A percentile compares a stretch with the other conserved stretches of the same genome.
phyloP scores from a whole-genome alignment of 1,284 basidiomycete genomes.

The Ganoderma resinaceum region DNA sequence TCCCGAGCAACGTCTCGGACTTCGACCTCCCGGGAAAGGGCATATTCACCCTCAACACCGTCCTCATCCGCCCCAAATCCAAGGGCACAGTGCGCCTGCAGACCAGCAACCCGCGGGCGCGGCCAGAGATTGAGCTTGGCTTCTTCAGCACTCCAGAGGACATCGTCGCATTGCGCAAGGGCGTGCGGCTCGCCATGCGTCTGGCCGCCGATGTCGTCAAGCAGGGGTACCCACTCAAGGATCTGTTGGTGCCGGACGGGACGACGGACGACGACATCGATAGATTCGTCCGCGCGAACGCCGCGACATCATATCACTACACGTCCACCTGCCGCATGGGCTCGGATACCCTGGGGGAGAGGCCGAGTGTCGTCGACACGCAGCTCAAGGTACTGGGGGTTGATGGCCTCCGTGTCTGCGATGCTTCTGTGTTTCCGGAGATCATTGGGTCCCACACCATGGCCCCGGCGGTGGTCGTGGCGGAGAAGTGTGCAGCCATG shows the following conservation, averaged over 20 bases:
- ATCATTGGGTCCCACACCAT: constrained; percentile 45
- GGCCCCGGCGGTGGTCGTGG: constrained; percentile 44
- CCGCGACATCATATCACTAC: constrained; percentile 45
- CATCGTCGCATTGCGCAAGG: constrained; percentile 33
- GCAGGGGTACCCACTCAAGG: constrained; percentile 41
- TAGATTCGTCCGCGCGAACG: constrained; percentile 34
- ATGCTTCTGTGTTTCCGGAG: constrained; percentile 49
- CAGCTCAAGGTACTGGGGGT: constrained; percentile 57
- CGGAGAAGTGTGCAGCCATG: constrained; percentile 43
- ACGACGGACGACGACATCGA: constrained; percentile 35
- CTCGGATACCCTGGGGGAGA: constrained; percentile 33
- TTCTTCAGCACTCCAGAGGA: constrained; percentile 39
- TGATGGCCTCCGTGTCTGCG: constrained; percentile 46
- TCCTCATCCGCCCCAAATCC: constrained; percentile 42
- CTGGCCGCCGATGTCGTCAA: constrained; percentile 40
- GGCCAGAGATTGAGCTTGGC: constrained; percentile 41
- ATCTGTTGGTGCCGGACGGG: constrained; percentile 39
- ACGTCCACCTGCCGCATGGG: constrained; percentile 49
- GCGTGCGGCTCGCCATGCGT: constrained; percentile 35
- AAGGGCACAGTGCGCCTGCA: constrained; percentile 42
- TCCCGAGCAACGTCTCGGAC: constrained; percentile 27
- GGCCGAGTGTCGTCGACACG: constrained; percentile 55
- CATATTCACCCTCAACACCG: constrained; percentile 40
- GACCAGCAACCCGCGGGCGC: constrained; percentile 41
- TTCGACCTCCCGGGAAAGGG: constrained; percentile 30